Percentiles rank a stretch among this genome's conserved stretches.
Evolutionary conservation across 495 filamentous ascomycete genomes (phyloP).

Genomic region (Penicillium tannophilum): DNA sequence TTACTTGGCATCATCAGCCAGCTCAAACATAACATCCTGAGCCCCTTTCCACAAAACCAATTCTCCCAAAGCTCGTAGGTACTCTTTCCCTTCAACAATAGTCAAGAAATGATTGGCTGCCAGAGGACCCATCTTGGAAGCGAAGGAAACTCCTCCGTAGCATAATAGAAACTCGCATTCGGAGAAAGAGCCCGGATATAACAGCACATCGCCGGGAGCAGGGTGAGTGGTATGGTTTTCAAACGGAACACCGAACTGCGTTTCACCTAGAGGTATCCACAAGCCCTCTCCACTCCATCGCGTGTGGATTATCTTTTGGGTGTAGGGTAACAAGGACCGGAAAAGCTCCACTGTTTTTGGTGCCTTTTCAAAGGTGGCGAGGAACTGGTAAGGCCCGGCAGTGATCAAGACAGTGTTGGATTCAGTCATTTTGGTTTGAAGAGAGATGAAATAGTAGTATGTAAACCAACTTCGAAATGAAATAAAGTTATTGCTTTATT

Average conservation of each 20-base stretch:
- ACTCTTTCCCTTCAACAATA: slow-evolving; percentile 24
- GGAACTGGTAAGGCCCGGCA: slow-evolving; percentile 26
- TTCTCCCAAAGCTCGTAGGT: slow-evolving; percentile 22
- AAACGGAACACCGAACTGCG: slow-evolving; percentile 26
- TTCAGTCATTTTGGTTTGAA: slow-evolving; percentile 4
- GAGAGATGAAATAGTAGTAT: background rate
- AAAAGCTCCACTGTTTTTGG: slow-evolving; percentile 29
- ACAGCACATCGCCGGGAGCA: slow-evolving; percentile 24
- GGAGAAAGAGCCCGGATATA: slow-evolving; percentile 30
- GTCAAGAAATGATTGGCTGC: slow-evolving; percentile 33
- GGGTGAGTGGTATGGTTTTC: slow-evolving; percentile 33
- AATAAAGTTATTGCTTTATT: background rate
- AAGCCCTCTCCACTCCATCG: slow-evolving; percentile 31
- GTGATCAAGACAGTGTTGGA: slow-evolving; percentile 22
- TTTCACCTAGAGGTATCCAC: slow-evolving; percentile 32
- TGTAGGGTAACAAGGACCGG: slow-evolving; percentile 26
- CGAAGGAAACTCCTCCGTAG: slow-evolving; percentile 28
- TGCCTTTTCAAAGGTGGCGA: slow-evolving; percentile 25
- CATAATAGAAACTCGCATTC: slow-evolving; percentile 32
- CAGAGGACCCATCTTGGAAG: slow-evolving; percentile 29
- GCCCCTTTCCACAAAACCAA: slow-evolving; percentile 25
- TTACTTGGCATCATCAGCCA: slow-evolving; percentile 21
- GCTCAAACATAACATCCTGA: slow-evolving; percentile 27
- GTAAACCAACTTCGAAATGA: background rate
- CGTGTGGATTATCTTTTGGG: slow-evolving; percentile 30